phyloP scores from a whole-genome alignment of 768 basidiomycete species.

The Clavulina sp. region DNA sequence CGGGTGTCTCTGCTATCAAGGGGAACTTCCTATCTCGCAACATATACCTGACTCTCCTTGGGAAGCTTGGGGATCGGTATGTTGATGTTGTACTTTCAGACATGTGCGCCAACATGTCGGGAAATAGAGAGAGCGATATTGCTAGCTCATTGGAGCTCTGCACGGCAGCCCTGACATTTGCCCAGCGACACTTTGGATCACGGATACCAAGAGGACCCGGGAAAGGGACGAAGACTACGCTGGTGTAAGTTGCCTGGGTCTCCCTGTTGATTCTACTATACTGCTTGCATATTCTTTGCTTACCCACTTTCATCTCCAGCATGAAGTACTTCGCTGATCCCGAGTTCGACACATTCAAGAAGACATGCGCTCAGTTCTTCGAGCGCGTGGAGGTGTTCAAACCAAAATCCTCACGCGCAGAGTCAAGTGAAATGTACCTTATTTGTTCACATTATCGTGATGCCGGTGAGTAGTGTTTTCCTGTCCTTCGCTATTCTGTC shows the following conservation, averaged over 20 bases:
- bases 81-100: slow-evolving; percentile 71
- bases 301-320: slow-evolving; percentile 24
- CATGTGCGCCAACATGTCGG: slow-evolving; percentile 75
- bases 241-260: slow-evolving; percentile 30
- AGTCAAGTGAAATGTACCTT: slow-evolving; percentile 74
- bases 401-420: slow-evolving; percentile 60
- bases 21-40: slow-evolving; percentile 56
- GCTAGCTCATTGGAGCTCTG: slow-evolving; percentile 57
- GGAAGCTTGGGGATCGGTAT: slow-evolving; percentile 19
- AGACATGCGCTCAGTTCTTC: slow-evolving; percentile 45
- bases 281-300: slow-evolving; percentile 6
- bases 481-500: too few relatives aligned
- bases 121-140: slow-evolving; percentile 47
- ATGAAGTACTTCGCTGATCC: slow-evolving; percentile 80
- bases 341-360: slow-evolving; percentile 43
- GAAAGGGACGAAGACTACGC: slow-evolving; percentile 29
- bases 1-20: slow-evolving; percentile 52
- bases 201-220: slow-evolving; percentile 28
- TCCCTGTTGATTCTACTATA: background rate
- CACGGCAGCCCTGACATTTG: slow-evolving; percentile 54
- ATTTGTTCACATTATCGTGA: too few relatives aligned
- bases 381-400: slow-evolving; percentile 51
- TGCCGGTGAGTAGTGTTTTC: too few relatives aligned
- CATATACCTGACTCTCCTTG: slow-evolving; percentile 30
- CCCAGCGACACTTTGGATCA: slow-evolving; percentile 28